phyloP scores from a whole-genome alignment of 164 flowering plant species.

The Umbellularia californica region DNA sequence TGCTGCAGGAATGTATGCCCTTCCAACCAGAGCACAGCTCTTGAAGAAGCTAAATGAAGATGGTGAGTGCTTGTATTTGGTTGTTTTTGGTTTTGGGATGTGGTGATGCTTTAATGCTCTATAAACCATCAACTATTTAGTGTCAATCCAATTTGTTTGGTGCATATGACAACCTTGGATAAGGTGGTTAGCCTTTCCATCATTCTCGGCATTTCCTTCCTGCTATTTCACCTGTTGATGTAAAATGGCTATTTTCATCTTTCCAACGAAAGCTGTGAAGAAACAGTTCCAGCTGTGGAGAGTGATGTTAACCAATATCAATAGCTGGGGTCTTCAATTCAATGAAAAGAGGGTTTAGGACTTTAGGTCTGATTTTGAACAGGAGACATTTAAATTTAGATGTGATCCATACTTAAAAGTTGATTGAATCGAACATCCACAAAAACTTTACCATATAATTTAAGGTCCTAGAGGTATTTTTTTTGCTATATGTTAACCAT shows the following conservation, averaged over 20 bases:
- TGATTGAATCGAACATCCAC: no score
- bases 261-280: no score
- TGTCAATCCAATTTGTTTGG: background rate
- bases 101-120: background rate
- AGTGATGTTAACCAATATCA: no score
- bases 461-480: no score
- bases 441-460: no score
- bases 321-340: no score
- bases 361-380: no score
- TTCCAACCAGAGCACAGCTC: slow-evolving; percentile 62
- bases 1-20: slow-evolving; percentile 80
- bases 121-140: background rate
- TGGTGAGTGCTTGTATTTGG: slow-evolving; percentile 40
- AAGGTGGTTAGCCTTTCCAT: background rate
- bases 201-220: background rate
- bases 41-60: slow-evolving; percentile 71
- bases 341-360: no score
- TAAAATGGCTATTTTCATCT: background rate
- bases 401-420: no score
- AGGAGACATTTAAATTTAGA: no score
- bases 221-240: background rate
- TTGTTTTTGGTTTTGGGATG: background rate
- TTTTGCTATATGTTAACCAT: no score
- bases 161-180: background rate
- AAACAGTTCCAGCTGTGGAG: no score